phyloP scores from a whole-genome alignment of 106 monocot species.

The Hemerocallis citrina region DNA sequence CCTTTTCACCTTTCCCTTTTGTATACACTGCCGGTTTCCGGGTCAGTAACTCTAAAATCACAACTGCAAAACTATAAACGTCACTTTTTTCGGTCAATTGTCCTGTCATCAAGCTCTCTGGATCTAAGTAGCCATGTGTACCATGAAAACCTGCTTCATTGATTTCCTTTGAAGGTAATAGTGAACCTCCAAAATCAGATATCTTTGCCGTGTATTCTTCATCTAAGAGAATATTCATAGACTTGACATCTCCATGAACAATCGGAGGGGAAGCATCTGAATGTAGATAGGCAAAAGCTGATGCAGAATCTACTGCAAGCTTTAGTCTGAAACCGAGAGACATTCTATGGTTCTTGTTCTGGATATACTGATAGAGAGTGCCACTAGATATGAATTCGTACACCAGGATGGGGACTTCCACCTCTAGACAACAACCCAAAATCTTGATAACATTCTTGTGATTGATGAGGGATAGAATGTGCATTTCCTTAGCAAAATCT shows the following conservation, averaged over 20 bases:
- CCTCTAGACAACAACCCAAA: slow-evolving; percentile 42
- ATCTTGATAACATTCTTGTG: slow-evolving; percentile 39
- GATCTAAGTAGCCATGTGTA: slow-evolving; percentile 1
- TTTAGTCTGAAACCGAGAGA: slow-evolving; percentile 15
- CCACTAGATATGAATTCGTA: slow-evolving; percentile 46
- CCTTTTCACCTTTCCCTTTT: neutral
- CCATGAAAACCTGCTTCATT: neutral
- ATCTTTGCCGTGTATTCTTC: slow-evolving; percentile 17
- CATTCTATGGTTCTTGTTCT: neutral
- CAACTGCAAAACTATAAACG: slow-evolving; percentile 5
- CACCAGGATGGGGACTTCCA: slow-evolving; percentile 34
- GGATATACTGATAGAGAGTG: slow-evolving; percentile 10
- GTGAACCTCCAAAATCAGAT: slow-evolving; percentile 46
- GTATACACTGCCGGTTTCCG: neutral
- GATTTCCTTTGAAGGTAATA: neutral
- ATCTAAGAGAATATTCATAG: slow-evolving; percentile 27
- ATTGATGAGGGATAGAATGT: slow-evolving; percentile 36
- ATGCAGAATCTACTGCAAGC: slow-evolving; percentile 30
- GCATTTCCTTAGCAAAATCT: slow-evolving; percentile 39
- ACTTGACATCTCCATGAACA: slow-evolving; percentile 47
- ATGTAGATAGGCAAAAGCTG: slow-evolving; percentile 41
- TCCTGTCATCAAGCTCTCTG: neutral
- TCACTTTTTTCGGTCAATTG: neutral
- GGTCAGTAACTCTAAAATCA: slow-evolving; percentile 2
- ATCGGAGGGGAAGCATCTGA: slow-evolving; percentile 21